phyloP scores from a whole-genome alignment of 768 basidiomycete genomes.

The Hemileccinum rubropunctum region DNA sequence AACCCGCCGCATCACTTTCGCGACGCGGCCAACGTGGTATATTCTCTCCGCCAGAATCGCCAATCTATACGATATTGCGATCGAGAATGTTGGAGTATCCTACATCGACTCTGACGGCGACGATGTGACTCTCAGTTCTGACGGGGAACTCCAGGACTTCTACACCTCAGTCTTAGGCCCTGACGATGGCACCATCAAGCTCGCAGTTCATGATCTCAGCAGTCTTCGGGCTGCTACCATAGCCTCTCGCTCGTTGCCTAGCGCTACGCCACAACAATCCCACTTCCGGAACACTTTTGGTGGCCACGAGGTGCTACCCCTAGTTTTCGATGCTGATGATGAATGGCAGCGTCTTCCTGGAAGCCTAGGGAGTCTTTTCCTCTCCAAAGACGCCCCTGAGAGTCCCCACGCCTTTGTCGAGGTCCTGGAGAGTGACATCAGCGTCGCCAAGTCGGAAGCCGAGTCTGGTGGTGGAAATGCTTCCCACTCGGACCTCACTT shows the following conservation, averaged over 20 bases:
- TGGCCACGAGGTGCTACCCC: conserved; percentile 41
- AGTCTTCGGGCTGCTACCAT: conserved; percentile 32
- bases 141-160: conserved; percentile 76
- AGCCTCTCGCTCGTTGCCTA: conserved; percentile 32
- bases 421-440: conserved; percentile 44
- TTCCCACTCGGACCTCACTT: conserved; percentile 25
- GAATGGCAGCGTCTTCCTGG: conserved; percentile 63
- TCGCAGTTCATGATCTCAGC: conserved; percentile 60
- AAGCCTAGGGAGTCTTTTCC: conserved; percentile 41
- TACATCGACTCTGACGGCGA: conserved; percentile 75
- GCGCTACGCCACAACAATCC: conserved; percentile 33
- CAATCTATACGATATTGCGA: conserved; percentile 53
- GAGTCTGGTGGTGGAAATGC: conserved; percentile 35
- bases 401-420: conserved; percentile 67
- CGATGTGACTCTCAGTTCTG: conserved; percentile 71
- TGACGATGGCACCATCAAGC: conserved; percentile 43
- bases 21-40: conserved; percentile 51
- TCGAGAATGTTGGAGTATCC: conserved; percentile 59
- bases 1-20: conserved; percentile 60
- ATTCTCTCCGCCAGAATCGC: conserved; percentile 54
- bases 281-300: conserved; percentile 63
- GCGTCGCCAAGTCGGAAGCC: conserved; percentile 30
- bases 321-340: conserved; percentile 49
- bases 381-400: conserved; percentile 30
- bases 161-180: conserved; percentile 40